Evolutionary conservation across 495 filamentous ascomycete genomes (phyloP), one percentile per base, ranked within the genome.

Genomic region (Echria macrotheca): DNA sequence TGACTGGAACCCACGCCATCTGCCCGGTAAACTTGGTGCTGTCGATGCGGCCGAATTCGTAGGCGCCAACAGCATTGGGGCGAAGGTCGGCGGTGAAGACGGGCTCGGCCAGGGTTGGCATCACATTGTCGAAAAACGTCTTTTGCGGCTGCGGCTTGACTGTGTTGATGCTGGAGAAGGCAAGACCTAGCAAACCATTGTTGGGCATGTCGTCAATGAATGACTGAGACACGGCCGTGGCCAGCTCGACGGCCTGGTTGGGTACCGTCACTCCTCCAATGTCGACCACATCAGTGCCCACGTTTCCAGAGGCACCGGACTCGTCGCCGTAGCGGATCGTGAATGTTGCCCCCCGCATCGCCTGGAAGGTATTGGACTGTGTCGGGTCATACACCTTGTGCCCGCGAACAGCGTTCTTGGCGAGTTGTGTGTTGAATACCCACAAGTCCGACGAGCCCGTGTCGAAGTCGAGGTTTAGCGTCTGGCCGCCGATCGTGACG

Each of bases 391-490:
- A 95, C 29, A 83, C 60, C 0, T 69, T 69, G 63, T 86, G 87
- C 31, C 75, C 75, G 12, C 52, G 52, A 6, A 66, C 69, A 18
- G 66, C 52, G 0, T 54, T 49, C 4, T 65, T 29, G 2, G 78
- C 66, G 17, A 90, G 74, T 38, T 73, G 58, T 4, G 80, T 80
- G 72, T 79, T 89, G 69, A 91, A 85, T 24, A 91, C 79, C 89
- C 89, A 95, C 50, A 95, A 69, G 63, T 93, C 88, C 12, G 88
- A 78, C 4, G 85, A 89, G 44, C 89, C 89, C 14, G 86, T 87
- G 64, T 95, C 89, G 62, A 95, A 87, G 57, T 90, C 80, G 60
- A 95, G 70, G 52, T 82, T 80, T 47, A 93, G 51, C 5, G 70
- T 78, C 62, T 91, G 86, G 1, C 81, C 84, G 35, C 88, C 89